Base-by-base conservation (phyloP, 352 stramenopile genomes). In the Thraustochytrium striatum region DNA sequence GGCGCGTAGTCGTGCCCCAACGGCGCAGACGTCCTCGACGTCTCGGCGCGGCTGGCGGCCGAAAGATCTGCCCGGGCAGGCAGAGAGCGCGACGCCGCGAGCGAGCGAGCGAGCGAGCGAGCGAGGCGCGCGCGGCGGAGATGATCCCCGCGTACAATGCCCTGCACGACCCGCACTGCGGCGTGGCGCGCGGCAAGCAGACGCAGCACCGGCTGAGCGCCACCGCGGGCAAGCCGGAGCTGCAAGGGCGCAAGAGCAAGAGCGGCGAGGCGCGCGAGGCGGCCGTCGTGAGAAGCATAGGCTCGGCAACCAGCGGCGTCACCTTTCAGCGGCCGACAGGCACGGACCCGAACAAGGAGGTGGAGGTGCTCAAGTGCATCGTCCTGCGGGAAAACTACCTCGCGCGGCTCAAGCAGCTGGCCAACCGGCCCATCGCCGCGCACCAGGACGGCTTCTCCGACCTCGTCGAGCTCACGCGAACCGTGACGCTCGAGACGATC, bases 331-430 rank as follows among this genome's bases (percentile, higher is more conserved):
- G 47, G n/a, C 62, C 62, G 0, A 75, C 43, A 3, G 43, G 61
- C 8, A 52, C 39, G 8, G 52, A 69, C 2, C 82, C 80, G 38
- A 32, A 57, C 1, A 35, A 92, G 86, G 91, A 96, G 61, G 84
- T 96, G 25, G 90, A 96, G 57, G 85, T 94, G 19, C 84, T 95
- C 53, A 96, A 96, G 61, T 89, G 86, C 68, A 92, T 95, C 50
- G 86, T 96, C 35, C 86, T 96, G 0, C 87, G 91, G 7, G 91
- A 96, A 86, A 90, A 89, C 7, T 96, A 96, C 62, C 57, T 96
- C 8, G 85, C 92, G 70, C 87, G 91, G 0, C 84, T 96, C 16
- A 52, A 59, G 2, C 83, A 87, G 0, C 85, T 90, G 0, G 90
- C 58, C 84, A 69, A 69, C 72, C 13, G 72, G 82, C 3, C n/a